Conservation (phyloP, 2,329 filamentous ascomycete species). For the Pseudocercospora pini-densiflorae region DNA sequence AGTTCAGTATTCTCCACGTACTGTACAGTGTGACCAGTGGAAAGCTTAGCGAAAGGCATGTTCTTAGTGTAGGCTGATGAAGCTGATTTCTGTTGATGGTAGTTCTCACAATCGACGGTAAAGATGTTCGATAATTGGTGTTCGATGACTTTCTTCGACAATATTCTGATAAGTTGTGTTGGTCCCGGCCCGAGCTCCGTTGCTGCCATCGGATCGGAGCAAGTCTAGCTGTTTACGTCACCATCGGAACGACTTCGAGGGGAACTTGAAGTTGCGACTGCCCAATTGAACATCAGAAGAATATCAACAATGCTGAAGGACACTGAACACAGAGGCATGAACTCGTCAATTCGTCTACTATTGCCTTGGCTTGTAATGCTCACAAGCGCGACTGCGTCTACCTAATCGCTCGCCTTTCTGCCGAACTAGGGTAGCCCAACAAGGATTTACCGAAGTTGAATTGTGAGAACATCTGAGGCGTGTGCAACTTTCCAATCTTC, state of each 20-base stretch:
- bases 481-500: too few relatives aligned
- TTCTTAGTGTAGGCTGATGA: slow-evolving; percentile 7
- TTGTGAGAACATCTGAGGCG: too few relatives aligned
- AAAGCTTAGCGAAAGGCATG: slow-evolving; percentile 37
- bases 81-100: not conserved
- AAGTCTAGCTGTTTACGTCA: not conserved
- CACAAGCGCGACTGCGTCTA: too few relatives aligned
- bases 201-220: not conserved
- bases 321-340: too few relatives aligned
- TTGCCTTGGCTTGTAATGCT: too few relatives aligned
- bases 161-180: not conserved
- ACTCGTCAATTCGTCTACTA: too few relatives aligned
- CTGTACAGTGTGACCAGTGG: slow-evolving; percentile 31
- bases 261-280: not conserved
- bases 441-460: too few relatives aligned
- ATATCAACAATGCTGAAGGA: not conserved
- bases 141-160: not conserved
- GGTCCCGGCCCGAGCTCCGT: slow-evolving; percentile 8
- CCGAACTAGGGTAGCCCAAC: too few relatives aligned
- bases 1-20: slow-evolving; percentile 31
- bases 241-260: not conserved
- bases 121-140: not conserved
- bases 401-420: too few relatives aligned
- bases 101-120: not conserved
- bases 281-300: not conserved